Evolutionary conservation across 2,329 filamentous ascomycete genomes (phyloP).

Genomic region (Calonectria multiphialidica): DNA sequence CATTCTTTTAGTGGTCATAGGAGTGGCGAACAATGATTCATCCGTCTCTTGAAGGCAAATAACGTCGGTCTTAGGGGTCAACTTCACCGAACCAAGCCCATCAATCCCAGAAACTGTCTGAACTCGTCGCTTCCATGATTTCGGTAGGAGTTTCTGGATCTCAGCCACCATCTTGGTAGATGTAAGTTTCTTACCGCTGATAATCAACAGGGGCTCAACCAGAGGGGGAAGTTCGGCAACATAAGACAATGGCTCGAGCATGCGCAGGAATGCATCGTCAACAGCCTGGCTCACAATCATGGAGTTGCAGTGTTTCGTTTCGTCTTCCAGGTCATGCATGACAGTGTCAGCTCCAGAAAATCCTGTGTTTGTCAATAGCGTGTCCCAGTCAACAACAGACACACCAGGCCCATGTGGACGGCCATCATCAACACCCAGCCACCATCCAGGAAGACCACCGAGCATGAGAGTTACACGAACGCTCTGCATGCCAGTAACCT

Average conservation of each 20-base stretch:
- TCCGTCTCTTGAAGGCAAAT: slow-evolving; percentile 24
- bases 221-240: slow-evolving; percentile 13
- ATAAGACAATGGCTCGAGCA: slow-evolving; percentile 19
- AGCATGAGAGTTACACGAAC: slow-evolving; percentile 19
- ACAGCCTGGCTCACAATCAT: slow-evolving; percentile 22
- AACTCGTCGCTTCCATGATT: slow-evolving; percentile 19
- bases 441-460: slow-evolving; percentile 24
- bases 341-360: slow-evolving; percentile 23
- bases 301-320: slow-evolving; percentile 24
- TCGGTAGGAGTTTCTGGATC: slow-evolving; percentile 20
- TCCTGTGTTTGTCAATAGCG: slow-evolving; percentile 19
- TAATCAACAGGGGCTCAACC: slow-evolving; percentile 11
- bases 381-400: slow-evolving; percentile 21
- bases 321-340: slow-evolving; percentile 17
- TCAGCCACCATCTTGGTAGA: slow-evolving; percentile 19
- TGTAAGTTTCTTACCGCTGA: slow-evolving; percentile 19
- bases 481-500: slow-evolving; percentile 33
- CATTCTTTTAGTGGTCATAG: slow-evolving; percentile 16
- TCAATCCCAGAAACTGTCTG: slow-evolving; percentile 8
- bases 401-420: slow-evolving; percentile 11
- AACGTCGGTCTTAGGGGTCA: slow-evolving; percentile 16
- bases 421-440: slow-evolving; percentile 24
- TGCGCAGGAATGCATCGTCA: slow-evolving; percentile 18
- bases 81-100: slow-evolving; percentile 5
- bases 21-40: slow-evolving; percentile 22